Evolutionary conservation across 176 grass and related monocot genomes (phyloP).

Genomic region (Oryza glumipatula): DNA sequence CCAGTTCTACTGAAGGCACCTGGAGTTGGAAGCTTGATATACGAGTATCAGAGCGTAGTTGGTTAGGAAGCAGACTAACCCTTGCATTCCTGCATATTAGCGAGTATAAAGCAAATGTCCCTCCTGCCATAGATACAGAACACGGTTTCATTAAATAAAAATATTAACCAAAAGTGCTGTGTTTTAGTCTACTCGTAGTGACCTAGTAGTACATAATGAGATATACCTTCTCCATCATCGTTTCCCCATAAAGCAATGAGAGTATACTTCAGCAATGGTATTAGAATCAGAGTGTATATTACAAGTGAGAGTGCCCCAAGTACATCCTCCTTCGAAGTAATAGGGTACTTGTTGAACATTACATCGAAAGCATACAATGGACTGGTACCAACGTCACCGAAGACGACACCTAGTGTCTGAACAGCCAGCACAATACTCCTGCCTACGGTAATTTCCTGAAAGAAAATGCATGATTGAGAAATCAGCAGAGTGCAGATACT

Average conservation of each 20-base stretch:
- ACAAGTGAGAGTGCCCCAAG: constrained; percentile 97
- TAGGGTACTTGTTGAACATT: constrained; percentile 97
- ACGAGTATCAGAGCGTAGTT: constrained; percentile 84
- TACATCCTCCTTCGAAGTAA: constrained; percentile 85
- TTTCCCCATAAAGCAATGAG: constrained; percentile 93
- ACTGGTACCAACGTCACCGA: constrained; percentile 97
- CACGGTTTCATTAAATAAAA: constrained; percentile 19
- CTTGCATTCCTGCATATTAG: constrained; percentile 97
- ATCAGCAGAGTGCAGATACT: constrained; percentile 33
- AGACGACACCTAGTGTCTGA: constrained; percentile 95
- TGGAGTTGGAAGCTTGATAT: constrained; percentile 95
- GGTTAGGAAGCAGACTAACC: constrained; percentile 88
- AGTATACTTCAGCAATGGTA: constrained; percentile 92
- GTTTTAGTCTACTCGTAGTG: constrained; percentile 22
- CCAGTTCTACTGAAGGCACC: constrained; percentile 92
- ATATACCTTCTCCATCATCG: constrained; percentile 96
- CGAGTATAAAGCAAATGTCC: constrained; percentile 98
- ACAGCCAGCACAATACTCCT: constrained; percentile 81
- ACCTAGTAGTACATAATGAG: constrained; percentile 19
- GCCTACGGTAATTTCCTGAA: constrained; percentile 80
- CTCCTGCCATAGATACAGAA: constrained; percentile 72
- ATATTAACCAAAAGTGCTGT: constrained; percentile 32
- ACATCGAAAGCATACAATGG: constrained; percentile 98
- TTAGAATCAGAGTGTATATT: constrained; percentile 93
- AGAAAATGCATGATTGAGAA: constrained; percentile 38